Percentiles rank a stretch among this genome's conserved stretches.
Conservation (phyloP, 495 filamentous ascomycete genomes). For the Aspergillus bertholletiae region DNA sequence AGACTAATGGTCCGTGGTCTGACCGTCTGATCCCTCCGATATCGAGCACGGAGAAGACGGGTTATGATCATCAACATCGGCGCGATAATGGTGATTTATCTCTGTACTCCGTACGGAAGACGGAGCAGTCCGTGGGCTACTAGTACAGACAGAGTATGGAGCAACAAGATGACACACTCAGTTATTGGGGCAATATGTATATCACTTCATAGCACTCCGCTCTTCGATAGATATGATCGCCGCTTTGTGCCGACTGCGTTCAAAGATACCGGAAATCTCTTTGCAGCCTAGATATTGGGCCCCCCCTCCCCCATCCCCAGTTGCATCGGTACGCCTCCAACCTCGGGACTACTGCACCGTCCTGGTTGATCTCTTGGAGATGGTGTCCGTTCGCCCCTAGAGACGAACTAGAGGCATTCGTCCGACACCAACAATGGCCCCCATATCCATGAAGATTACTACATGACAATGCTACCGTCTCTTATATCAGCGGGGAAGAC, state of each 20-base stretch:
- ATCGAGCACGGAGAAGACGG: conserved; percentile 4
- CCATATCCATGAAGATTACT: neutral
- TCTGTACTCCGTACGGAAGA: neutral
- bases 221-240: neutral
- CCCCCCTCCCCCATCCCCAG: neutral
- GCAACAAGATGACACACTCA: neutral
- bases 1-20: conserved; percentile 6
- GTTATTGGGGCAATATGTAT: neutral
- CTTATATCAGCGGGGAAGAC: neutral
- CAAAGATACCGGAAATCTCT: neutral
- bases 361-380: neutral
- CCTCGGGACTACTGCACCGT: neutral
- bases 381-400: neutral
- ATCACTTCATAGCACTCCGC: neutral
- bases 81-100: neutral
- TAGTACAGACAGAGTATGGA: neutral
- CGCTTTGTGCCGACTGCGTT: too few species aligned
- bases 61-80: neutral
- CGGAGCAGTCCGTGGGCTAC: neutral
- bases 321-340: conserved; percentile 3
- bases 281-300: neutral
- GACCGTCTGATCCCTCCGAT: conserved; percentile 7
- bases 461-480: neutral
- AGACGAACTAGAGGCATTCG: neutral
- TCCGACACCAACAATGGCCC: neutral